Evolutionary conservation across 2,329 filamentous ascomycete genomes (phyloP), one percentile per base, ranked within the genome.

Genomic region (Aspergillus amoenus): DNA sequence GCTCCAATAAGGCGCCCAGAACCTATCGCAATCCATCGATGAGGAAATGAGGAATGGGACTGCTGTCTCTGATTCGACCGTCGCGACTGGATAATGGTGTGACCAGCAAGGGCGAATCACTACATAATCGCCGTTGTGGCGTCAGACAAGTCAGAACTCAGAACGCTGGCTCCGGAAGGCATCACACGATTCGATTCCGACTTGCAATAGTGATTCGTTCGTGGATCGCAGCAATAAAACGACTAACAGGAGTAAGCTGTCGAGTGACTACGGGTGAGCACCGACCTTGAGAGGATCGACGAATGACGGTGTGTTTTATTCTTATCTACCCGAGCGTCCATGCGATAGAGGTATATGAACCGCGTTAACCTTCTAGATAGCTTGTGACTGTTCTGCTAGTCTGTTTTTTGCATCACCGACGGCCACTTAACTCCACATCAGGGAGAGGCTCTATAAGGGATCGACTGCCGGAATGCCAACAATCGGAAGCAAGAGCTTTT

Each of bases 131-230:
- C 57, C 44, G 11, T 53, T 15, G 62, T 63, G 60, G 59, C 57
- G 59, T 52, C 61, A 43, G 60, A 63, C 62, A 63, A 61, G 60
- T 61, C 62, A 61, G 58, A 60, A 46, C 37, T 61, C 62, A 61
- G 58, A 60, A 46, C 37, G 34, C 13, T 37, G 34, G 34, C 15
- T 6, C 15, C 34, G 34, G 12, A n/a, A 30, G 30, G 18, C 40
- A 45, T 34, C 17, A 30, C 13, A 9, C 7, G 43, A 13, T 32
- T 47, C 32, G 27, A 34, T 32, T 48, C 30, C 22, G 45, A 27
- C 40, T 27, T 17, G 39, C 13, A 30, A 24, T 42, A 24, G 21
- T 45, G 43, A 58, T 58, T 49, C 45, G 41, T n/a, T 32, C 30
- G 49, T 45, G n/a, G 13, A 22, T 37, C 24, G 2, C 11, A 17